phyloP scores from a whole-genome alignment of 2,329 filamentous ascomycete species.

The Sporothrix pallida region DNA sequence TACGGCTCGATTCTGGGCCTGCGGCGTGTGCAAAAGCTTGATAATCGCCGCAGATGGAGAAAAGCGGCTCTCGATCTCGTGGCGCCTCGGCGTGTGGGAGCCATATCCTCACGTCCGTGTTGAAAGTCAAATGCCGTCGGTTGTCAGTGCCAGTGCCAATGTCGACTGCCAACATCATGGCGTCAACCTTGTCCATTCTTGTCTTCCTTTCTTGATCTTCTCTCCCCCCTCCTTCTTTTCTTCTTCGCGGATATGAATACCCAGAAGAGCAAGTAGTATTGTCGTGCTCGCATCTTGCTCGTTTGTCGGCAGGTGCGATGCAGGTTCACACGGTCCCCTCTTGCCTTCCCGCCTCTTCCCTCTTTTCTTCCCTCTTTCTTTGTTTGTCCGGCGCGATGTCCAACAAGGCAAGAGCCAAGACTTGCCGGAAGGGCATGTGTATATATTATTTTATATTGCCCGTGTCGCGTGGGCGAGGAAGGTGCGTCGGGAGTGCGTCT shows the following conservation, averaged over 20 bases:
- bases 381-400: background rate
- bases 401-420: conserved; percentile 28
- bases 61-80: background rate
- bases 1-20: background rate
- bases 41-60: background rate
- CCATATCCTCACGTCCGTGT: background rate
- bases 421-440: background rate
- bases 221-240: too few relatives aligned
- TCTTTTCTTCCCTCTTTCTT: background rate
- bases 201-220: background rate
- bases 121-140: background rate
- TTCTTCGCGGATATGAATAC: background rate
- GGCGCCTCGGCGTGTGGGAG: background rate
- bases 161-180: background rate
- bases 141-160: background rate
- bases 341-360: background rate
- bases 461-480: too few relatives aligned
- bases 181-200: background rate
- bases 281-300: too few relatives aligned
- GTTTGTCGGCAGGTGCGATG: background rate
- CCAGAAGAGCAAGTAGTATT: conserved; percentile 20
- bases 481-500: too few relatives aligned
- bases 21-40: background rate
- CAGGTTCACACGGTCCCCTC: background rate
- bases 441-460: background rate